Percentiles rank a stretch among this genome's conserved stretches.
Evolutionary conservation across 495 filamentous ascomycete species (phyloP).

Genomic region (Evernia prunastri): DNA sequence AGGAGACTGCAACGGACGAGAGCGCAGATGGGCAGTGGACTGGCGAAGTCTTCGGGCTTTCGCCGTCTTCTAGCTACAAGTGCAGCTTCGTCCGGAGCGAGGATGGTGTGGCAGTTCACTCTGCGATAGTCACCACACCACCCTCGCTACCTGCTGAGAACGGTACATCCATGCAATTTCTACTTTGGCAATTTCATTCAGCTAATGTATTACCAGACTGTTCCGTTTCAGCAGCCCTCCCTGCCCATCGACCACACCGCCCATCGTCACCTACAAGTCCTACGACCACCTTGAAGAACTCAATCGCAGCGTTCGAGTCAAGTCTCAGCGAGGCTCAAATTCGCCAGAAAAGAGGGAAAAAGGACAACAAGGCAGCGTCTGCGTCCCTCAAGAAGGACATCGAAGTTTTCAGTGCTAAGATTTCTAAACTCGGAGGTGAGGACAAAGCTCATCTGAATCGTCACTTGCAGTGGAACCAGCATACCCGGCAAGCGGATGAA

Average conservation of each 20-base stretch:
- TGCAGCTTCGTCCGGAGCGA: conserved; percentile 75
- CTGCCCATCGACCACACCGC: conserved; percentile 56
- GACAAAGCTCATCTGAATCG: conserved; percentile 81
- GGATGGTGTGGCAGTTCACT: conserved; percentile 67
- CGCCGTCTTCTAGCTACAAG: conserved; percentile 75
- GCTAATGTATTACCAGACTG: conserved; percentile 15
- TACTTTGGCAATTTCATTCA: neutral
- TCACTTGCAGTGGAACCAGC: conserved; percentile 66
- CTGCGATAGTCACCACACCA: conserved; percentile 72
- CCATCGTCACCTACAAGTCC: conserved; percentile 86
- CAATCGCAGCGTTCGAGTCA: conserved; percentile 70
- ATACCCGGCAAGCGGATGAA: conserved; percentile 78
- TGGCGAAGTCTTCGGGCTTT: conserved; percentile 84
- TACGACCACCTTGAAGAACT: conserved; percentile 79
- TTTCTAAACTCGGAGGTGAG: conserved; percentile 65
- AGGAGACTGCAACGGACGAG: conserved; percentile 45
- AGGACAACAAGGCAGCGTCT: conserved; percentile 68
- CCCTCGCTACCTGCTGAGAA: conserved; percentile 61
- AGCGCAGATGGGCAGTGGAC: conserved; percentile 53
- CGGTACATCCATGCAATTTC: conserved; percentile 33
- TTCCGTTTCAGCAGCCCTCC: conserved; percentile 38
- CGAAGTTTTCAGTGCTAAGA: conserved; percentile 60
- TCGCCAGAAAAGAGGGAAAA: conserved; percentile 66
- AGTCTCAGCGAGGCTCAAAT: conserved; percentile 72
- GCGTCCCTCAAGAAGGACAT: conserved; percentile 72